Evolutionary conservation across 2,329 filamentous ascomycete species (phyloP).

Genomic region (Phialocephala subalpina): DNA sequence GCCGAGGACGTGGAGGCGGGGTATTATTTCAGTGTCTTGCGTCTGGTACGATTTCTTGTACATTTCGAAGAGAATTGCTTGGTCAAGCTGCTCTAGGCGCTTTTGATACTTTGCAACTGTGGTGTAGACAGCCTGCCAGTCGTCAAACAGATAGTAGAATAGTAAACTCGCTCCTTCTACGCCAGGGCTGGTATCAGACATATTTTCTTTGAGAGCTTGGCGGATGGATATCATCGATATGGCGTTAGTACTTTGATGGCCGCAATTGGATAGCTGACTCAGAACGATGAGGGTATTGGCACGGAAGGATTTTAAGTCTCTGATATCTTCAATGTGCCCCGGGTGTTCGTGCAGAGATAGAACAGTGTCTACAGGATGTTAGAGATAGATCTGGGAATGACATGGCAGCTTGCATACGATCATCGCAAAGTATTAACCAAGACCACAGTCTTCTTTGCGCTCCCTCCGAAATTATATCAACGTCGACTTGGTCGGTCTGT

Average conservation of each 20-base stretch:
- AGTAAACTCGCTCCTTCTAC: slow-evolving; percentile 64
- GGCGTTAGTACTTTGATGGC: slow-evolving; percentile 44
- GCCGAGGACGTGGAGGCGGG: slow-evolving; percentile 64
- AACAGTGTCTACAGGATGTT: slow-evolving; percentile 62
- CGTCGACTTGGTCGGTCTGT: slow-evolving; percentile 36
- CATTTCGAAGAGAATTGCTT: slow-evolving; percentile 40
- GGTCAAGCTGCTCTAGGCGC: slow-evolving; percentile 55
- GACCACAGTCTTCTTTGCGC: slow-evolving; percentile 66
- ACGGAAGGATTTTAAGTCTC: slow-evolving; percentile 48
- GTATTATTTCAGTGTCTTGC: slow-evolving; percentile 60
- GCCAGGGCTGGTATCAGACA: slow-evolving; percentile 40
- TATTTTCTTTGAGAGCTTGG: slow-evolving; percentile 40
- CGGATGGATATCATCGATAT: slow-evolving; percentile 43
- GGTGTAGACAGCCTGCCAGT: slow-evolving; percentile 67
- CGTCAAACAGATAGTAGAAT: slow-evolving; percentile 74
- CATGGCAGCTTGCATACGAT: slow-evolving; percentile 53
- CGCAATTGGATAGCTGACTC: slow-evolving; percentile 63
- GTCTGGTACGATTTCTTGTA: slow-evolving; percentile 47
- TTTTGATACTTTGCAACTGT: slow-evolving; percentile 56
- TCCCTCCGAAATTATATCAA: slow-evolving; percentile 45
- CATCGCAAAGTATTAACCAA: slow-evolving; percentile 74
- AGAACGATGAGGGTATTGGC: slow-evolving; percentile 69
- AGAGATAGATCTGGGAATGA: slow-evolving; percentile 3
- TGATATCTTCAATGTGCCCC: slow-evolving; percentile 39
- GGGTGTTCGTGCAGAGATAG: slow-evolving; percentile 73